Percentiles rank a stretch among this genome's conserved stretches.
Evolutionary conservation across 768 basidiomycete species (phyloP).

Genomic region (Neoboletus brunneissimus): DNA sequence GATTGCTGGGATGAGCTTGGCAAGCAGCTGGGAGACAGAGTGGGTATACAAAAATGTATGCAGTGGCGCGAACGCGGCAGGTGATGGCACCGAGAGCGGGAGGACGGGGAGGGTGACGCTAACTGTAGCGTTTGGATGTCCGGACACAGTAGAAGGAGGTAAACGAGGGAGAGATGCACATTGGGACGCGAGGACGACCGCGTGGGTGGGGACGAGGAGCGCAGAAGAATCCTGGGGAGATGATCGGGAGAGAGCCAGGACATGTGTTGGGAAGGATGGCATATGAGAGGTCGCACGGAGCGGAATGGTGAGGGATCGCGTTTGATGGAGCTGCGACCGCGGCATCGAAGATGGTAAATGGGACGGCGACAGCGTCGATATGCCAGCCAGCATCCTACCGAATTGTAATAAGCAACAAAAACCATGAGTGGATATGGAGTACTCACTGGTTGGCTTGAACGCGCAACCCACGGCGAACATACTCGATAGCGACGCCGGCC

Average conservation of each 20-base stretch:
- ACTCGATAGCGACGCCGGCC: constrained; percentile 55
- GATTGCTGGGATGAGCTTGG: constrained; percentile 41
- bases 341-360: constrained; percentile 36
- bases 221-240: constrained; percentile 32
- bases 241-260: constrained; percentile 44
- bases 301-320: constrained; percentile 30
- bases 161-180: constrained; percentile 64
- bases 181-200: constrained; percentile 64
- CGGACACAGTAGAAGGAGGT: constrained; percentile 37
- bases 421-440: background rate
- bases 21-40: constrained; percentile 47
- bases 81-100: constrained; percentile 60
- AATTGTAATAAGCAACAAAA: constrained; percentile 39
- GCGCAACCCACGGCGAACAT: constrained; percentile 53
- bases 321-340: constrained; percentile 33
- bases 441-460: constrained; percentile 45
- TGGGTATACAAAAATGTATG: constrained; percentile 68
- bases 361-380: constrained; percentile 48
- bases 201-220: constrained; percentile 64
- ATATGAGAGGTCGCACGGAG: constrained; percentile 27
- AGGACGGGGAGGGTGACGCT: constrained; percentile 56
- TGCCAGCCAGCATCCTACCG: constrained; percentile 37
- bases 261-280: constrained; percentile 46
- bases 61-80: constrained; percentile 57
- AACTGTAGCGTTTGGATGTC: constrained; percentile 31